Evolutionary conservation across 352 stramenopile species (phyloP), one percentile per base, ranked within the genome.

Genomic region (Phytopythium chamaehyphon): DNA sequence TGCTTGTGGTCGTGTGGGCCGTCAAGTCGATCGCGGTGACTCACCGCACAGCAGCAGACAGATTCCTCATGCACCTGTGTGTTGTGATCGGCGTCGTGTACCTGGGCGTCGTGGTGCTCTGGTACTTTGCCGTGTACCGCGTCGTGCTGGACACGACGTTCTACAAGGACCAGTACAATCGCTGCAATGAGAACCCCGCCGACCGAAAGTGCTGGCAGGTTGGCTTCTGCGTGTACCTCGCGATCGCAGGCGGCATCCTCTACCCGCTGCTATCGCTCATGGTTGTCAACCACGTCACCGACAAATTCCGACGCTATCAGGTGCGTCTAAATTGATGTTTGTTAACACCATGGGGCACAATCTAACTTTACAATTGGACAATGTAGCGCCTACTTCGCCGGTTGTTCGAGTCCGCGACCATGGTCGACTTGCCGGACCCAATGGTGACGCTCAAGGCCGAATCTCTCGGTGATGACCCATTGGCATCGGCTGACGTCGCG

Each of bases 141-240:
- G 31, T 60, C 16, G 61, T 93, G 24, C 62, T 93, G 15, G 59
- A 76, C 39, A 85, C 82, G 48, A 77, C 76, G 24, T 93, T 89
- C 47, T 93, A 93, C 68, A 79, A 82, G 51, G 77, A 93, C 57
- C 75, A 93, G 56, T 88, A 66, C 52, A 88, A 71, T 19, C 82
- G 79, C 42, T 93, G 82, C 64, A 70, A 50, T 10, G 71, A 81
- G 46, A 89, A 89, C 54, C 43, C 66, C 40, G 54, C 54, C 1
- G 55, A 69, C 12, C 74, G 79, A n/a, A 77, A 59, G 40, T 93
- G 82, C 54, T 93, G 82, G 82, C 64, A 76, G 23, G 80, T 93
- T n/a, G 76, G 77, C 14, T 38, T 66, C 4, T 83, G 71, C 40
- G 46, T 87, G 12, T 93, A 89, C 46, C 60, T 89, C 1, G 24